Evolutionary conservation across 2,329 filamentous ascomycete genomes (phyloP).

Genomic region (Lecanosticta acicola): DNA sequence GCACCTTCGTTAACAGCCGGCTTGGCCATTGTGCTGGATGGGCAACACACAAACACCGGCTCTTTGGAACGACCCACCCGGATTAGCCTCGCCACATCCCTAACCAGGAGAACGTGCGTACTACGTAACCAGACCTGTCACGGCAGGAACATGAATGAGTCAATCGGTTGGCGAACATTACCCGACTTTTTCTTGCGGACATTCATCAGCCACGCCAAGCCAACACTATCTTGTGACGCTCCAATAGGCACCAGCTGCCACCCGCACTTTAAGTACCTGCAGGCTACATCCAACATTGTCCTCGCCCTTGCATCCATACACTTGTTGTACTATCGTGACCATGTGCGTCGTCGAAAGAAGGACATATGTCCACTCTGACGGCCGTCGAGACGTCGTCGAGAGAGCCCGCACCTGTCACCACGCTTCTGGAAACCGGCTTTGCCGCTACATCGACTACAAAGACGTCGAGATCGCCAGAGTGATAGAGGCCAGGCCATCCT

Average conservation of each 20-base stretch:
- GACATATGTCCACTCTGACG: constrained; percentile 25
- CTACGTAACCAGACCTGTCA: too few species aligned
- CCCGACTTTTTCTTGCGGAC: constrained; percentile 1
- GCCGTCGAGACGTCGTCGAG: constrained; percentile 18
- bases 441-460: constrained; percentile 16
- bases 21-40: background rate
- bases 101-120: too few species aligned
- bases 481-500: constrained; percentile 19
- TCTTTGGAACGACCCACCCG: background rate
- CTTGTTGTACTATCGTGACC: constrained; percentile 3
- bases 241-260: background rate
- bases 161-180: constrained; percentile 4
- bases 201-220: constrained; percentile 10
- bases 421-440: constrained; percentile 18
- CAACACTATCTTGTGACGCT: constrained; percentile 2
- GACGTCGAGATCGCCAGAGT: constrained; percentile 14
- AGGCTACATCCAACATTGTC: background rate
- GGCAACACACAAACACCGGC: background rate
- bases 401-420: constrained; percentile 20
- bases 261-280: background rate
- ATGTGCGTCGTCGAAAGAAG: constrained; percentile 31
- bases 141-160: too few species aligned
- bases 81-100: too few species aligned
- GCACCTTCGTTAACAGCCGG: background rate
- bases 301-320: background rate